Conservation (phyloP, 495 filamentous ascomycete species). For the Penicillium soppii region DNA sequence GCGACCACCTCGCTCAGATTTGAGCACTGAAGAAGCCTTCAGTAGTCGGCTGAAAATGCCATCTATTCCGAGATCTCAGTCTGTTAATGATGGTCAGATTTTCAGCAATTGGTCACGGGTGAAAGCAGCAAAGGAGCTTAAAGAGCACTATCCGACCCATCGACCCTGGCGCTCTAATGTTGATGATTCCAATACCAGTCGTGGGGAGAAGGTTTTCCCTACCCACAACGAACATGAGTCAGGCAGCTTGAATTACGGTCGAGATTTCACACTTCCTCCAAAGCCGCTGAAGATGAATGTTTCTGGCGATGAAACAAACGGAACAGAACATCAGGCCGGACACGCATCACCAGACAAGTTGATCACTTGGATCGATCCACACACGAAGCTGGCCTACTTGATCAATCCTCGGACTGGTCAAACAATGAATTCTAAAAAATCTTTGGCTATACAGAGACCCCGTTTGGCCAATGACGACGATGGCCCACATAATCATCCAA, state of each 20-base stretch:
- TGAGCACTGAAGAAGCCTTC: slow-evolving; percentile 28
- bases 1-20: background rate
- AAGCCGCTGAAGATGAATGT: background rate
- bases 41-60: slow-evolving; percentile 33
- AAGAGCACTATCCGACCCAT: background rate
- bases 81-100: slow-evolving; percentile 11
- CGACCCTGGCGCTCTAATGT: background rate
- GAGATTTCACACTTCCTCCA: background rate
- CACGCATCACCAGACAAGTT: slow-evolving; percentile 29
- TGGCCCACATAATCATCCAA: slow-evolving; percentile 5
- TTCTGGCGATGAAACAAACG: background rate
- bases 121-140: slow-evolving; percentile 53
- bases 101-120: slow-evolving; percentile 68
- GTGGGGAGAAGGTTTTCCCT: background rate
- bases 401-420: slow-evolving; percentile 66
- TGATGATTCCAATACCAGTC: background rate
- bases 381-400: slow-evolving; percentile 55
- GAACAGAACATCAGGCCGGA: background rate
- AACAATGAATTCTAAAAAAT: slow-evolving; percentile 24
- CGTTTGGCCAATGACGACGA: background rate
- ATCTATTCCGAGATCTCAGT: slow-evolving; percentile 22
- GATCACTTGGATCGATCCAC: slow-evolving; percentile 67
- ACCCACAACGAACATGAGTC: background rate
- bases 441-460: background rate
- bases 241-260: background rate